Conservation (phyloP, 2,329 filamentous ascomycete genomes). For the Stachybotrys chartarum region DNA sequence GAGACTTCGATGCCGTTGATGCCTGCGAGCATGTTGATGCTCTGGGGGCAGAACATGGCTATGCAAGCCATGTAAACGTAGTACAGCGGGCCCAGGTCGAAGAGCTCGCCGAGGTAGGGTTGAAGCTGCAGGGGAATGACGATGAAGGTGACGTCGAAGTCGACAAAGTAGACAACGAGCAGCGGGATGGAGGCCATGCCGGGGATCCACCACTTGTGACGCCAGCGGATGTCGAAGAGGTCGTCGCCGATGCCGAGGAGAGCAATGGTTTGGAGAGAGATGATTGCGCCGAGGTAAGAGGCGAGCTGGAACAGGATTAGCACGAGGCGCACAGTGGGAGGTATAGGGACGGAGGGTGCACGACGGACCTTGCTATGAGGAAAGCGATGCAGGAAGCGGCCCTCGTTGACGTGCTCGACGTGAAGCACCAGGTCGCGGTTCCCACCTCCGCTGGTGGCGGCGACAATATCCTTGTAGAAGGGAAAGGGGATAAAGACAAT, state of each 20-base stretch:
- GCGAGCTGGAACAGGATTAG: slow-evolving; percentile 55
- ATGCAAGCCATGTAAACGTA: slow-evolving; percentile 96
- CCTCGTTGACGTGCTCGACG: slow-evolving; percentile 66
- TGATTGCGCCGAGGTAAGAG: slow-evolving; percentile 88
- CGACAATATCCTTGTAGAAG: slow-evolving; percentile 97
- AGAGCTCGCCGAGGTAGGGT: slow-evolving; percentile 73
- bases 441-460: slow-evolving; percentile 86
- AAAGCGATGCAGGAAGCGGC: slow-evolving; percentile 82
- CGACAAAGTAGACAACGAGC: slow-evolving; percentile 95
- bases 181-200: slow-evolving; percentile 89
- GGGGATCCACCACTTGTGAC: slow-evolving; percentile 97
- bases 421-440: slow-evolving; percentile 81
- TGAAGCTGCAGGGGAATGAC: slow-evolving; percentile 83
- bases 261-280: slow-evolving; percentile 84
- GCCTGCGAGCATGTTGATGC: slow-evolving; percentile 99
- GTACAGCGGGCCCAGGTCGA: slow-evolving; percentile 79
- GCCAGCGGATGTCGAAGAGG: slow-evolving; percentile 96
- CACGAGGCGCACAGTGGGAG: neutral
- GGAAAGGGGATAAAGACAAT: slow-evolving; percentile 94
- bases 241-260: slow-evolving; percentile 93
- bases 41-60: slow-evolving; percentile 96
- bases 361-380: slow-evolving; percentile 77
- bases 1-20: slow-evolving; percentile 97
- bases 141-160: slow-evolving; percentile 94
- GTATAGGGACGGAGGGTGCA: neutral